Evolutionary conservation across 768 basidiomycete species (phyloP).

Genomic region (Suillus luteus): DNA sequence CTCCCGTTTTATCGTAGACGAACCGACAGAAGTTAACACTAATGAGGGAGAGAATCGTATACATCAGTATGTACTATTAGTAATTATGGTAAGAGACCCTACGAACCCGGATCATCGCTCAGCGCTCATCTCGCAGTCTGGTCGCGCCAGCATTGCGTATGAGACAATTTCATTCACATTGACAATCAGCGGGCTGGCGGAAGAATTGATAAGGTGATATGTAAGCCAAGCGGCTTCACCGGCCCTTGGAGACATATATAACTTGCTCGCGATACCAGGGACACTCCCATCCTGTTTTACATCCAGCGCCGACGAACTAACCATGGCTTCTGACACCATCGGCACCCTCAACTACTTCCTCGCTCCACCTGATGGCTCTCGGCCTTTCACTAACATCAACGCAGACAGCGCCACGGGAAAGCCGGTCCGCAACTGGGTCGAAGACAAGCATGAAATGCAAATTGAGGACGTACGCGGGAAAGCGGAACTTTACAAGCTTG

Average conservation of each 20-base stretch:
- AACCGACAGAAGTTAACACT: too few relatives aligned
- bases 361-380: constrained; percentile 23
- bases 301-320: background rate
- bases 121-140: background rate
- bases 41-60: too few relatives aligned
- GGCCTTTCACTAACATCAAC: background rate
- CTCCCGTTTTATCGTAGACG: too few relatives aligned
- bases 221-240: background rate
- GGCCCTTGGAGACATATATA: background rate
- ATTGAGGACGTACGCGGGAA: background rate
- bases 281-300: background rate
- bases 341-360: constrained; percentile 23
- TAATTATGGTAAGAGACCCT: background rate
- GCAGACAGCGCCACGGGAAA: background rate
- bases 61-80: too few relatives aligned
- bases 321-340: constrained; percentile 17
- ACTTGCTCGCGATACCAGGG: background rate
- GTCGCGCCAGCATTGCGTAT: background rate
- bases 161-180: background rate
- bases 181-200: background rate
- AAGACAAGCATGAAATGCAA: background rate
- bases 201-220: background rate
- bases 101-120: background rate
- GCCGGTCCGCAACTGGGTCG: background rate
- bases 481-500: background rate